Evolutionary conservation across 2,329 filamentous ascomycete genomes (phyloP).

Genomic region (Ascochyta koolunga): DNA sequence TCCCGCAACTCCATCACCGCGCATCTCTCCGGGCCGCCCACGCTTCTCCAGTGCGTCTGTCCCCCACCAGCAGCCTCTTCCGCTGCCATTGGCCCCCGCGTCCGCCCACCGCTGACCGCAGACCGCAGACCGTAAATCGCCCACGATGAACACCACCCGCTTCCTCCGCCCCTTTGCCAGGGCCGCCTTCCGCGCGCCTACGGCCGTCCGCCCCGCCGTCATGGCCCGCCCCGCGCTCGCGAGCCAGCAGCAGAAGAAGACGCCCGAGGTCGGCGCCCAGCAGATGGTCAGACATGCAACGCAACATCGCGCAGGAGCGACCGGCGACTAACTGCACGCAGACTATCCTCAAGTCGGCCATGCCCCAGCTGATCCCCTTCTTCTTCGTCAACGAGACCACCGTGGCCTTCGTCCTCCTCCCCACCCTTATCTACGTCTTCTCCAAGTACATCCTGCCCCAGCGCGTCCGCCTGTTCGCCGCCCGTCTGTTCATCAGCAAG

Average conservation of each 20-base stretch:
- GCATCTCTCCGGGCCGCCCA: conserved; percentile 42
- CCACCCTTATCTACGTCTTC: conserved; percentile 52
- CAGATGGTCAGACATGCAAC: conserved; percentile 38
- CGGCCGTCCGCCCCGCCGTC: conserved; percentile 40
- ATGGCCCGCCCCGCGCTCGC: conserved; percentile 46
- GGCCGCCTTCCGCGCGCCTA: conserved; percentile 48
- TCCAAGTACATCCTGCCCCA: conserved; percentile 53
- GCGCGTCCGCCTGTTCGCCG: conserved; percentile 49
- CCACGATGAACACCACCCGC: conserved; percentile 51
- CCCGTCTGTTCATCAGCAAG: conserved; percentile 54
- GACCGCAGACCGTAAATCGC: conserved; percentile 30
- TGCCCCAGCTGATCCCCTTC: conserved; percentile 54
- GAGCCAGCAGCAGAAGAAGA: conserved; percentile 46
- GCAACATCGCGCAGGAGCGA: background rate
- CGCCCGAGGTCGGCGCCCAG: conserved; percentile 34
- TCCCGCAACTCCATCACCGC: conserved; percentile 41
- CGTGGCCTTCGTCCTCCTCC: conserved; percentile 50
- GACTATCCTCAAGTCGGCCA: conserved; percentile 51
- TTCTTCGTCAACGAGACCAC: conserved; percentile 55
- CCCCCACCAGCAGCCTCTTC: conserved; percentile 18
- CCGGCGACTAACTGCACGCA: conserved; percentile 28
- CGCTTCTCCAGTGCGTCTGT: conserved; percentile 41
- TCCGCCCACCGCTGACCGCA: conserved; percentile 39
- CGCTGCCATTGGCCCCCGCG: conserved; percentile 34
- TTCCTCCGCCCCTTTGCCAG: conserved; percentile 50